Evolutionary conservation across 805 yeast genomes (phyloP).

Genomic region (Cyberlindnera samutprakarnensis): DNA sequence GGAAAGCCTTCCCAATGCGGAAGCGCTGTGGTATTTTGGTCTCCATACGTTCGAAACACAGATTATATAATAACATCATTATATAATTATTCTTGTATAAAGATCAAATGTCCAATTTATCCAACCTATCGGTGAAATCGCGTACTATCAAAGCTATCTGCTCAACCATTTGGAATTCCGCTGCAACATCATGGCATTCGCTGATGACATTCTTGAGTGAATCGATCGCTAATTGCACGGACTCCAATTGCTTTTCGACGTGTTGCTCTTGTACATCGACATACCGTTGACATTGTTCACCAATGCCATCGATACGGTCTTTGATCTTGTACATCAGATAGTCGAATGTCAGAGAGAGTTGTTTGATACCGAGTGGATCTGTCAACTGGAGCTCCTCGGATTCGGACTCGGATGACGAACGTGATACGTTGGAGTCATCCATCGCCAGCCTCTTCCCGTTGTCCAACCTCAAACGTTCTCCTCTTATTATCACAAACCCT

Average conservation of each 20-base stretch:
- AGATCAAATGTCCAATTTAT: slow-evolving; percentile 27
- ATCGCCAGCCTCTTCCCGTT: no score
- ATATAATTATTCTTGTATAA: slow-evolving; percentile 3
- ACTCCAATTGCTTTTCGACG: slow-evolving; percentile 15
- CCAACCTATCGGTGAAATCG: slow-evolving; percentile 34
- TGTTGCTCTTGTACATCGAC: slow-evolving; percentile 20
- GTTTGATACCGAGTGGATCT: slow-evolving; percentile 61
- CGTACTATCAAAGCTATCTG: slow-evolving; percentile 35
- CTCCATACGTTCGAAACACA: no score
- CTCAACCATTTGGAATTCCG: slow-evolving; percentile 40
- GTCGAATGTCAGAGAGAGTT: slow-evolving; percentile 55
- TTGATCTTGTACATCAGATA: slow-evolving; percentile 55
- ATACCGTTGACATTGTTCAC: slow-evolving; percentile 31
- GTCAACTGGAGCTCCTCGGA: slow-evolving; percentile 20
- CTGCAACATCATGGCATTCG: slow-evolving; percentile 43
- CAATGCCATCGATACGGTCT: slow-evolving; percentile 42
- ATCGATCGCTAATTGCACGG: slow-evolving; percentile 34
- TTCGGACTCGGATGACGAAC: no score
- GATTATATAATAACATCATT: no score
- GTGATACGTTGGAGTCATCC: no score
- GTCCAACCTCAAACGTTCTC: no score
- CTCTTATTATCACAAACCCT: no score
- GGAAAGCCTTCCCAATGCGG: no score
- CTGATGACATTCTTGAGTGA: slow-evolving; percentile 32
- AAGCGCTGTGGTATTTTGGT: no score